Evolutionary conservation across 2,329 filamentous ascomycete species (phyloP), one percentile per base, ranked within the genome.

Genomic region (Claviceps digitariae): DNA sequence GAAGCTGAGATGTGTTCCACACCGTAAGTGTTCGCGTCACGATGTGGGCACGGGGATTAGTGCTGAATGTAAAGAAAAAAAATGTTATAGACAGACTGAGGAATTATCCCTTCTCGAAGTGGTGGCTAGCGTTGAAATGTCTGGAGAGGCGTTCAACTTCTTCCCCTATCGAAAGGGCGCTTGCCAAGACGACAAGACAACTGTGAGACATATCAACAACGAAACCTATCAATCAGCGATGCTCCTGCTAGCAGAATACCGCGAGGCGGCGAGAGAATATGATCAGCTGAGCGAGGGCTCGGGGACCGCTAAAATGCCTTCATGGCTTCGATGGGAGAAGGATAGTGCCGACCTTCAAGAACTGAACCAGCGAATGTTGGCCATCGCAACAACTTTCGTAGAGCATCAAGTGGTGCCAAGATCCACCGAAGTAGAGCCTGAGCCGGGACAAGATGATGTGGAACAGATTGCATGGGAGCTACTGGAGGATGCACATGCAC

Each of bases 401-500:
- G n/a, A 64, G 63, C 45, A 57, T 57, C 17, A 57, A 20, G 53
- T 70, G 27, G 59, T 66, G 51, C 66, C 67, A 9, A 48, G 54
- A 5, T 38, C 54, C 23, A 53, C 57, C 13, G 45, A n/a, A 7
- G 50, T 20, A 17, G 17, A 25, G 31, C 34, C 41, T 34, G 34
- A 48, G 15, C 29, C n/a, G 10, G 46, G 47, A 15, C 31, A 53
- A 20, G 57, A 59, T 10, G 67, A 67, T 27, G 55, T 67, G 21
- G 60, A 68, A 27, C 62, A 59, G 31, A 57, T 70, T 50, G 68
- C 67, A 6, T 62, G 60, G 59, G 66, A 69, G 34, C 53, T 69
- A 40, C 55, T 70, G 31, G 60, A 62, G 2, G 60, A 61, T 21
- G 60, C 57, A 4, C 53, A 60, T 40, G 61, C 59, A 9, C 55